Conservation (phyloP, 164 flowering plant species). For the Aristolochia fimbriata region DNA sequence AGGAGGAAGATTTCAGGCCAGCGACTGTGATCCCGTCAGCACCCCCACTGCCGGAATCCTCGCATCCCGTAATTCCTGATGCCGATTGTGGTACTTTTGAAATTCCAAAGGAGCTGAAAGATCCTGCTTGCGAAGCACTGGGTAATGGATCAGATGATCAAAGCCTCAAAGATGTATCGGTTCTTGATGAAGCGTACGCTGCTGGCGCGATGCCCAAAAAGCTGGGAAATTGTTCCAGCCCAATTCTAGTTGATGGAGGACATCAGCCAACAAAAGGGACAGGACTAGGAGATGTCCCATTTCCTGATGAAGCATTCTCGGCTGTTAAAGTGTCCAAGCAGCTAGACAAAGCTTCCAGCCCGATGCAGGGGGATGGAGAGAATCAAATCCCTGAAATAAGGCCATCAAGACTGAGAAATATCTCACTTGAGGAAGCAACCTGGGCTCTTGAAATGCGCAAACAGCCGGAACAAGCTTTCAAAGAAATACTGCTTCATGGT, state of each 20-base stretch:
- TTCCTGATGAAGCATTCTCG: not conserved
- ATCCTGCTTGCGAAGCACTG: not conserved
- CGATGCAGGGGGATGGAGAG: not conserved
- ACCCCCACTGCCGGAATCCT: conserved; percentile 27
- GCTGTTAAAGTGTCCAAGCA: not conserved
- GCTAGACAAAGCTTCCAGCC: not conserved
- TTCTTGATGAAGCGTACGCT: too few species aligned
- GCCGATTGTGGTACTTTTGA: not conserved
- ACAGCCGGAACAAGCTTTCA: too few species aligned
- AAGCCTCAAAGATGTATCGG: conserved; percentile 2
- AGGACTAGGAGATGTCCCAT: conserved; percentile 8
- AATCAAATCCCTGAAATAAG: conserved; percentile 10
- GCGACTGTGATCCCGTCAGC: conserved; percentile 19
- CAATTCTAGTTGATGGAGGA: not conserved
- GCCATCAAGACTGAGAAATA: not conserved
- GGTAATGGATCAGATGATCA: conserved; percentile 5
- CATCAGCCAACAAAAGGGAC: not conserved
- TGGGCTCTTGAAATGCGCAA: too few species aligned
- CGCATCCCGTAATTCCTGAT: conserved; percentile 1
- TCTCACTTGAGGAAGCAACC: too few species aligned
- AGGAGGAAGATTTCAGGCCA: conserved; percentile 1
- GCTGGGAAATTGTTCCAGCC: not conserved
- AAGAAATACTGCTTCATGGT: not conserved
- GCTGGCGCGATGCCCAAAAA: too few species aligned
- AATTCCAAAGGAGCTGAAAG: not conserved